phyloP scores from a whole-genome alignment of 148 eudicot species.

The Fallopia convolvulus region DNA sequence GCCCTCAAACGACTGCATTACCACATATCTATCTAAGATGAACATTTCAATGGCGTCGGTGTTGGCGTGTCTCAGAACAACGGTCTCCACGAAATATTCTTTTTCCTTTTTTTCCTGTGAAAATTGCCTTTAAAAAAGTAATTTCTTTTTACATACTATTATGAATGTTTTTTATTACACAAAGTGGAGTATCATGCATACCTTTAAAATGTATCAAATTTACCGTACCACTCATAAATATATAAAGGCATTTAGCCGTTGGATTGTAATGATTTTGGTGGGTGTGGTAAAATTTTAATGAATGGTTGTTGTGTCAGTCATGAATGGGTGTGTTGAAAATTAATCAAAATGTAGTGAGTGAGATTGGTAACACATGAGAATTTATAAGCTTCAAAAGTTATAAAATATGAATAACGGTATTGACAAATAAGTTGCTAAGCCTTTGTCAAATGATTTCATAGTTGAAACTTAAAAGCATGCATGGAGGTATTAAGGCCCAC shows the following conservation, averaged over 20 bases:
- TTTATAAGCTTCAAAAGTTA: not conserved
- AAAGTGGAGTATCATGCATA: not conserved
- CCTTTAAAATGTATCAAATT: not conserved
- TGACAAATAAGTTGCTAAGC: not conserved
- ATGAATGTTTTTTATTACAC: too few species aligned
- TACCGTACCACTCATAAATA: not conserved
- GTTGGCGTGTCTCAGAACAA: slow-evolving; percentile 2
- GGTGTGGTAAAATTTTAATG: not conserved
- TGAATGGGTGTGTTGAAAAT: not conserved
- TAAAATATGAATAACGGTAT: not conserved
- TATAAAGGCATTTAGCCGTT: not conserved
- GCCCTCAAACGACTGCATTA: too few species aligned
- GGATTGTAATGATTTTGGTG: not conserved
- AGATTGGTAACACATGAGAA: not conserved
- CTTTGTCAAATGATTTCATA: not conserved
- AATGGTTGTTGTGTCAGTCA: not conserved
- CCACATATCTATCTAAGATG: too few species aligned
- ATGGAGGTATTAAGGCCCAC: not conserved
- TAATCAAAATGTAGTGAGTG: not conserved
- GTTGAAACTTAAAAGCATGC: not conserved
- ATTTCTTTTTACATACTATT: too few species aligned
- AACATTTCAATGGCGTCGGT: too few species aligned
- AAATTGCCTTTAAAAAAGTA: not conserved
- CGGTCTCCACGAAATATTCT: not conserved
- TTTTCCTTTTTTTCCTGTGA: not conserved